Evolutionary conservation across 2,329 filamentous ascomycete species (phyloP), one percentile per base, ranked within the genome.

Genomic region (Talaromyces sp.): DNA sequence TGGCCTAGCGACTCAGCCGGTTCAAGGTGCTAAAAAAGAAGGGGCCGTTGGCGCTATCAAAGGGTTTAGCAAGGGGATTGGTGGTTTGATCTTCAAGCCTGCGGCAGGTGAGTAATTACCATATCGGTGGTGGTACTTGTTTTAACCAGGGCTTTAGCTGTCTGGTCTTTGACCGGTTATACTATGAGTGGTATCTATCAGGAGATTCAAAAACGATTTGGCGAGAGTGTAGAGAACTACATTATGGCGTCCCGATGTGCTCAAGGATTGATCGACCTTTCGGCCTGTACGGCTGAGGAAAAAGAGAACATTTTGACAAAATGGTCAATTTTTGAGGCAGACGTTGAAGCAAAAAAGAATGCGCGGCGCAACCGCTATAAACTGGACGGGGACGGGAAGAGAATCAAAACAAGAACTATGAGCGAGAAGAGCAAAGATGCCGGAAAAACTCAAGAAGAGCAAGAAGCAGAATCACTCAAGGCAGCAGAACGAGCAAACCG

Each of bases 101-200:
- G 86, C 88, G 64, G 91, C 91, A 66, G 92, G 88, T 88, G 76
- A 77, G 84, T 77, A 58, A 9, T 19, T n/a, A 19, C 9, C n/a
- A 43, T 13, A 13, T 45, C 1, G 6, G 14, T 22, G n/a, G n/a
- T 7, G 52, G 33, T 9, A 24, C 14, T 41, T 31, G 11, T 37
- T 24, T 10, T 50, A n/a, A 45, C 27, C 60, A 35, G 63, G 2
- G 69, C 22, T 45, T 31, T 65, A 83, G 87, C 84, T 6, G 75
- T 90, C 16, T 91, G 87, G 85, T 86, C 86, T 1, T 77, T 96
- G 3, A 91, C 92, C 0, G 93, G 89, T 5, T 96, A 95, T 72
- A 85, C 91, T 3, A 90, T 93, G 82, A 91, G 93, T 74, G 93
- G 93, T 2, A 82, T 95, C 0, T 88, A 94, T 71, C 90, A 90